phyloP scores from a whole-genome alignment of 1,139 yeast species.

The Barnettozyma hawaiiensis region DNA sequence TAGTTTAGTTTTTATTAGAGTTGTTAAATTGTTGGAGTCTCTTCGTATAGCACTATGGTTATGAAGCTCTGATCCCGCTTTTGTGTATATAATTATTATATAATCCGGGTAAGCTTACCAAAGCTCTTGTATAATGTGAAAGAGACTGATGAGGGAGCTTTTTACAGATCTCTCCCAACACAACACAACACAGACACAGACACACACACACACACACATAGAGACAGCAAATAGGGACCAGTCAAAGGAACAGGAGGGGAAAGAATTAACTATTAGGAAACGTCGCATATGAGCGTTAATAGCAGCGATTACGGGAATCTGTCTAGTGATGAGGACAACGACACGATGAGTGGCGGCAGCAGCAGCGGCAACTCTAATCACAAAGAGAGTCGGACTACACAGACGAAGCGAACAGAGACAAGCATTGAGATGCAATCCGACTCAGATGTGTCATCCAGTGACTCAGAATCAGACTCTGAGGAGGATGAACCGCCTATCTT shows the following conservation, averaged over 20 bases:
- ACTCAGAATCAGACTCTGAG: conserved; percentile 26
- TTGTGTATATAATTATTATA: no score
- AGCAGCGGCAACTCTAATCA: background rate
- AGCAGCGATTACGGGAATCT: background rate
- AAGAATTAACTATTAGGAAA: no score
- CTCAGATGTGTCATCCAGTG: conserved; percentile 13
- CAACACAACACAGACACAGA: no score
- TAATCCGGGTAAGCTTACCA: background rate
- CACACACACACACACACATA: no score
- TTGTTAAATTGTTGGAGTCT: no score
- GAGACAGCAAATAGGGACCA: no score
- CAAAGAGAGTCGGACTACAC: background rate
- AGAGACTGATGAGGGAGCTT: no score
- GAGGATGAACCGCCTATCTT: conserved; percentile 67
- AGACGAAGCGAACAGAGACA: conserved; percentile 8
- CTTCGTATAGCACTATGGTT: no score
- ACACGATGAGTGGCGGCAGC: background rate
- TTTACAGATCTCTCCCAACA: no score
- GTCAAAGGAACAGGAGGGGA: no score
- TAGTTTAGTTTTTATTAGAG: background rate
- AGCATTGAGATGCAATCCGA: conserved; percentile 13
- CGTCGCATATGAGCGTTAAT: background rate
- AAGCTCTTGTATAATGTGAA: no score
- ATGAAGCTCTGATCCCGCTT: no score
- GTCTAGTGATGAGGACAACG: background rate